phyloP scores from a whole-genome alignment of 2,329 filamentous ascomycete species.

The Phialophora macrospora region DNA sequence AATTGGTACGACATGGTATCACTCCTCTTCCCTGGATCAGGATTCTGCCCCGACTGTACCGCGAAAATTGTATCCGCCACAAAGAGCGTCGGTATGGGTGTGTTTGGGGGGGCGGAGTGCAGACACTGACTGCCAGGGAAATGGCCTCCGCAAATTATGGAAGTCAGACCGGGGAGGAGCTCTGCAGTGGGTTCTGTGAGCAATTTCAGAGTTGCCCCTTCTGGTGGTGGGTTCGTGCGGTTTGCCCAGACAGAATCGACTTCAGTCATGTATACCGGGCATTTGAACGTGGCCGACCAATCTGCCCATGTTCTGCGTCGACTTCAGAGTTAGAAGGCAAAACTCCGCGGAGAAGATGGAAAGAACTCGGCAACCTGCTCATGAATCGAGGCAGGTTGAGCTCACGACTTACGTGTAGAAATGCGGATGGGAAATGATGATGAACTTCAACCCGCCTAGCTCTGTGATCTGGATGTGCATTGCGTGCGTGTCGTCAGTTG shows the following conservation, averaged over 20 bases:
- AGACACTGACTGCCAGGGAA: constrained; percentile 76
- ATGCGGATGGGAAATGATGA: constrained; percentile 80
- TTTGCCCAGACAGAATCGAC: constrained; percentile 71
- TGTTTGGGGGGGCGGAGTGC: constrained; percentile 40
- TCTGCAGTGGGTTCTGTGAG: constrained; percentile 33
- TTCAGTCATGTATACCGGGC: constrained; percentile 69
- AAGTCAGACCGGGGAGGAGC: constrained; percentile 55
- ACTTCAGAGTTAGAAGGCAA: neutral
- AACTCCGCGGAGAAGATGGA: neutral
- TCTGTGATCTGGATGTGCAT: constrained; percentile 53
- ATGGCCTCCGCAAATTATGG: constrained; percentile 76
- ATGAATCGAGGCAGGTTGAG: neutral
- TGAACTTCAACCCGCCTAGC: constrained; percentile 70
- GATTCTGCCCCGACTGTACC: constrained; percentile 73
- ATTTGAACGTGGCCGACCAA: constrained; percentile 72
- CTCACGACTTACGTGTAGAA: constrained; percentile 64
- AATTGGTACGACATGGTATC: constrained; percentile 36
- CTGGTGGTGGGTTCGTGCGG: constrained; percentile 49
- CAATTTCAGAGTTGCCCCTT: constrained; percentile 43
- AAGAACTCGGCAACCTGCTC: neutral
- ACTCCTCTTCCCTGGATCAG: constrained; percentile 27
- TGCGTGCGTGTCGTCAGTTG: neutral
- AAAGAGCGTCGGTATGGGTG: constrained; percentile 67
- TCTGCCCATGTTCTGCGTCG: constrained; percentile 63
- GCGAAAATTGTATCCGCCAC: constrained; percentile 78